phyloP scores from a whole-genome alignment of 139 green algal species.

The Tetraselmis striata region DNA sequence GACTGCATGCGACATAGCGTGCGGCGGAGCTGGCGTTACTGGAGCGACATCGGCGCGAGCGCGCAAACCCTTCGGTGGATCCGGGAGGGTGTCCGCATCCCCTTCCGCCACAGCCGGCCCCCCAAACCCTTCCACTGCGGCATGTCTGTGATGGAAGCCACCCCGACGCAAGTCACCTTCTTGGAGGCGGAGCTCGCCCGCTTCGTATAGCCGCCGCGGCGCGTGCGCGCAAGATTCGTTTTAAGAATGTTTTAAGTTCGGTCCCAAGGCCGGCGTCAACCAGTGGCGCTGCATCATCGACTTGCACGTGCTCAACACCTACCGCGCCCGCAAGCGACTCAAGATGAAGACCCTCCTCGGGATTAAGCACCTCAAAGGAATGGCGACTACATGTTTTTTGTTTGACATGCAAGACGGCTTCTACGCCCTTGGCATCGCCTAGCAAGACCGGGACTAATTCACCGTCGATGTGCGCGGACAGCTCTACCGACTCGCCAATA shows the following conservation, averaged over 20 bases:
- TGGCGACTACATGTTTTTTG: no score
- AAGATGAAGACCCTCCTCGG: no score
- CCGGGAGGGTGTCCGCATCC: background rate
- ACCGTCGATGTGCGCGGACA: background rate
- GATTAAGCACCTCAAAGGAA: no score
- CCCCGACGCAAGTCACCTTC: background rate
- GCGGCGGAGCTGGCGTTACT: background rate
- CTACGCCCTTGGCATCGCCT: background rate
- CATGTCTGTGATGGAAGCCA: background rate
- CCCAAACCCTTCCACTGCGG: background rate
- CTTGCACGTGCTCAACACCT: background rate
- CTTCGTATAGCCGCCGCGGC: no score
- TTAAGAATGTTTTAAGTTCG: background rate
- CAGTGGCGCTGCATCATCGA: background rate
- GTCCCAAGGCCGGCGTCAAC: background rate
- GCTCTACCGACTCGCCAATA: background rate
- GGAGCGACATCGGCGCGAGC: background rate
- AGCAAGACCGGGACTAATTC: background rate
- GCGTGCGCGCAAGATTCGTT: background rate
- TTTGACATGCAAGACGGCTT: background rate
- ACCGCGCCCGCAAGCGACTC: no score
- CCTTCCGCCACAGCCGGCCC: background rate
- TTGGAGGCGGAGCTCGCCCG: background rate
- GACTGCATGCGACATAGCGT: background rate
- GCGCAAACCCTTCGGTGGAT: background rate